These are phyloP conservation scores for Clarireedia hainanense DNA, from an alignment of 2,329 filamentous ascomycete species.

Conservation along the genomic window DNA sequence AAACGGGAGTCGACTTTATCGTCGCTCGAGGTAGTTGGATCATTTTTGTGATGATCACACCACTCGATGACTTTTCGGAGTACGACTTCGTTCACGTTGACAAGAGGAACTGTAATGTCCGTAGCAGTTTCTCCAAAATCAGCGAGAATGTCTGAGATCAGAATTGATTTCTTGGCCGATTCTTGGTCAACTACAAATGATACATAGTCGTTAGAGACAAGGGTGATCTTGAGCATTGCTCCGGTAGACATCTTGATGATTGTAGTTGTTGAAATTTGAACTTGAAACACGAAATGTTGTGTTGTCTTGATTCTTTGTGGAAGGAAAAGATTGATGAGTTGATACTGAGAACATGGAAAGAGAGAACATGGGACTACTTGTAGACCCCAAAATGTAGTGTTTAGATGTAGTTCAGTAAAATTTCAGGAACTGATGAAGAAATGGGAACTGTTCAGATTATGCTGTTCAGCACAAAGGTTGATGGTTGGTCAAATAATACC, in stretches of 20 bases:
- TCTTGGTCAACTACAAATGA: conserved; percentile 53
- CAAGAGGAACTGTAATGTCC: conserved; percentile 62
- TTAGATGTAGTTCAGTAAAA: too few relatives aligned
- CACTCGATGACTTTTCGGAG: conserved; percentile 96
- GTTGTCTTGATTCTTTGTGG: background rate
- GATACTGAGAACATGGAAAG: too few relatives aligned
- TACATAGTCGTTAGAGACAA: conserved; percentile 43
- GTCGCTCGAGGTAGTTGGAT: conserved; percentile 73
- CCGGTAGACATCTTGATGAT: conserved; percentile 29
- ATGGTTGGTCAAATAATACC: too few relatives aligned
- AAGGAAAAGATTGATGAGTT: too few relatives aligned
- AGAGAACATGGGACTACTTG: too few relatives aligned
- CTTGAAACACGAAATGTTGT: background rate
- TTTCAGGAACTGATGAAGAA: too few relatives aligned
- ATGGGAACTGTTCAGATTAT: too few relatives aligned
- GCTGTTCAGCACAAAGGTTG: too few relatives aligned
- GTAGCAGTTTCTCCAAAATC: conserved; percentile 65
- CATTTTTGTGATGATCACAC: conserved; percentile 91
- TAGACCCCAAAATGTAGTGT: too few relatives aligned
- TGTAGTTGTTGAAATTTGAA: background rate
- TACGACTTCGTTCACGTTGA: conserved; percentile 86
- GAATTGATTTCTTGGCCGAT: conserved; percentile 82
- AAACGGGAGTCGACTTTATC: conserved; percentile 91
- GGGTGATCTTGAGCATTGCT: conserved; percentile 30
- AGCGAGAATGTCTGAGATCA: conserved; percentile 98